Conservation (phyloP, 2,329 filamentous ascomycete species). For the Penicillium sp. region DNA sequence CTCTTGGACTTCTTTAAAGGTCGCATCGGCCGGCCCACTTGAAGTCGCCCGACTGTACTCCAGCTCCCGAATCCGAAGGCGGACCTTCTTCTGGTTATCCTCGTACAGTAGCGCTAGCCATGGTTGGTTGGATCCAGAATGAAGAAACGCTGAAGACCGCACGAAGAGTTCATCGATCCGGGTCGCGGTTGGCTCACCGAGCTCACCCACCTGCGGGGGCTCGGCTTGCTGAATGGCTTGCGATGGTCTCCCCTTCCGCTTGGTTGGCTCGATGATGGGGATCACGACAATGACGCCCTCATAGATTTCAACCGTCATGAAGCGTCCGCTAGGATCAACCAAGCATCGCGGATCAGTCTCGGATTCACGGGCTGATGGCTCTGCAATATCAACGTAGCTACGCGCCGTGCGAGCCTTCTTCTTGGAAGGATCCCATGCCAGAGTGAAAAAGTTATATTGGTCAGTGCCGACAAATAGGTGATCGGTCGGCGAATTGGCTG, state of each 20-base stretch:
- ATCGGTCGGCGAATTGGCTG: conserved; percentile 67
- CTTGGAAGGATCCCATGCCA: conserved; percentile 66
- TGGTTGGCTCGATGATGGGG: conserved; percentile 53
- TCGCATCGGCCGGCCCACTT: conserved; percentile 45
- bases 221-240: conserved; percentile 22
- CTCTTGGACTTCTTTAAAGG: conserved; percentile 48
- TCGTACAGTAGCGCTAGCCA: conserved; percentile 61
- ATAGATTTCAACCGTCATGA: conserved; percentile 62
- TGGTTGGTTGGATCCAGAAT: conserved; percentile 49
- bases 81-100: conserved; percentile 53
- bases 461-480: conserved; percentile 91
- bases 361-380: conserved; percentile 61
- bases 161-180: conserved; percentile 63
- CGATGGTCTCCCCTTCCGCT: conserved; percentile 31
- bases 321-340: conserved; percentile 70
- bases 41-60: conserved; percentile 44
- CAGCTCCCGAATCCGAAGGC: conserved; percentile 51
- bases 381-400: conserved; percentile 55
- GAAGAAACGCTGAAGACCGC: conserved; percentile 59
- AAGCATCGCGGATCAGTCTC: conserved; percentile 77
- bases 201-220: conserved; percentile 44
- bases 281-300: conserved; percentile 62
- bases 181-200: conserved; percentile 57
- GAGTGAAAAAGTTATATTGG: conserved; percentile 81
- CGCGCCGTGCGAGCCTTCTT: conserved; percentile 52